Evolutionary conservation across 208 protist species (phyloP).

Genomic region (Dictyostelium gargantuum): DNA sequence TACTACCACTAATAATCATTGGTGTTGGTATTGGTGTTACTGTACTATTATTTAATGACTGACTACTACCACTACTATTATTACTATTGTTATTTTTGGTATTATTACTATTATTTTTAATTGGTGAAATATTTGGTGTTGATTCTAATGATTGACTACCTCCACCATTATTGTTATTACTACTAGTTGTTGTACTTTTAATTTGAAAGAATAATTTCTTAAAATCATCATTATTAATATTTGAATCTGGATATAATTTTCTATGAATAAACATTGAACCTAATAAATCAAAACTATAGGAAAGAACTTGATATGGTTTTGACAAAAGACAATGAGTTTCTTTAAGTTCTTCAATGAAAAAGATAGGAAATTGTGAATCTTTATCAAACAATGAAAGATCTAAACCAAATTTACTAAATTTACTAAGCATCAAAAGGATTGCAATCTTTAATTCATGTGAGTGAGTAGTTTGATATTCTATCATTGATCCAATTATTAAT

Average conservation of each 20-base stretch:
- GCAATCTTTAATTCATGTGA: neutral
- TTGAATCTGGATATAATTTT: neutral
- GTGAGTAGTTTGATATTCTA: slow-evolving; percentile 41
- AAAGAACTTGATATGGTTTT: neutral
- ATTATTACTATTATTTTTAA: neutral
- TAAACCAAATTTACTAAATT: slow-evolving; percentile 41
- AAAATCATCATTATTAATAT: neutral
- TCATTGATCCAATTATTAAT: neutral
- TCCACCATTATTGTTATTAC: too few species aligned
- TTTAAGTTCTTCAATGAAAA: slow-evolving; percentile 20
- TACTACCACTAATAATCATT: neutral
- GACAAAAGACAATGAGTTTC: slow-evolving; percentile 11
- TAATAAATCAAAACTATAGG: slow-evolving; percentile 5
- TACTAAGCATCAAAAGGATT: slow-evolving; percentile 8
- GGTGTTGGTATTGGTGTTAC: too few species aligned
- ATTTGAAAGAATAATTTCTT: neutral
- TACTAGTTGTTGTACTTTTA: neutral
- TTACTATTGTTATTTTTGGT: neutral
- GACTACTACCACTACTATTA: neutral
- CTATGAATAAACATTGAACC: slow-evolving; percentile 17
- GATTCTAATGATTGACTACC: neutral
- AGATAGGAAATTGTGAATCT: neutral
- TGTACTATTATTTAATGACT: neutral
- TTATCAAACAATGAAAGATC: slow-evolving; percentile 27
- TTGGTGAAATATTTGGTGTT: neutral